phyloP scores from a whole-genome alignment of 176 grass and related monocot species.

The Oryza rufipogon region DNA sequence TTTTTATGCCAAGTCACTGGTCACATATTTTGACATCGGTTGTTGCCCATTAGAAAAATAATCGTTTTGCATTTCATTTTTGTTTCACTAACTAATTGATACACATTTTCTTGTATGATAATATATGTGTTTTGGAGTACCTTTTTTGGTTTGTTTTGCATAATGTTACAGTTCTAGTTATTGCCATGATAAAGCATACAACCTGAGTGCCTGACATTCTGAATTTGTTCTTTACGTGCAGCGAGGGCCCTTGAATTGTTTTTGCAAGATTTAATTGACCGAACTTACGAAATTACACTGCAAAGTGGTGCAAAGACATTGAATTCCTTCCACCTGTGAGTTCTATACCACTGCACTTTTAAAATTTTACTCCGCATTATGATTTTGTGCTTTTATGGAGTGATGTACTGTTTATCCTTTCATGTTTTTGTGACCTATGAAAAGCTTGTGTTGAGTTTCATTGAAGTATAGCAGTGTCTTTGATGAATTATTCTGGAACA shows the following conservation, averaged over 20 bases:
- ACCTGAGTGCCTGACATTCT: slow-evolving; percentile 34
- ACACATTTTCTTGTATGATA: not conserved
- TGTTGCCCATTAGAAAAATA: not conserved
- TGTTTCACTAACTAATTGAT: not conserved
- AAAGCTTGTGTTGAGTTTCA: not conserved
- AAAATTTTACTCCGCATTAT: not conserved
- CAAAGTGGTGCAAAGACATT: slow-evolving; percentile 97
- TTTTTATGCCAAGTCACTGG: not conserved
- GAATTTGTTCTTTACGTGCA: slow-evolving; percentile 44
- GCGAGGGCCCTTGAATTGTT: slow-evolving; percentile 98
- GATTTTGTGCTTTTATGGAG: not conserved
- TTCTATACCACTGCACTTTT: slow-evolving; percentile 7
- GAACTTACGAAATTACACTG: slow-evolving; percentile 91
- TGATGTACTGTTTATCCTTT: slow-evolving; percentile 21
- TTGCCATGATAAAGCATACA: slow-evolving; percentile 26
- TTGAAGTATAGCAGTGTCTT: not conserved
- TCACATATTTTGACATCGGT: not conserved
- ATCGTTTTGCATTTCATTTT: not conserved
- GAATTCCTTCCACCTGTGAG: slow-evolving; percentile 98
- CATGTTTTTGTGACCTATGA: slow-evolving; percentile 21
- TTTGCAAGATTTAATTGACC: slow-evolving; percentile 97
- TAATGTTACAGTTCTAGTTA: not conserved
- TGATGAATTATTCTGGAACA: slow-evolving; percentile 7
- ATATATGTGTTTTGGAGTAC: not conserved
- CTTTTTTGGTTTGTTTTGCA: not conserved